Evolutionary conservation across 2,329 filamentous ascomycete genomes (phyloP).

Genomic region (Neobulgaria alba): DNA sequence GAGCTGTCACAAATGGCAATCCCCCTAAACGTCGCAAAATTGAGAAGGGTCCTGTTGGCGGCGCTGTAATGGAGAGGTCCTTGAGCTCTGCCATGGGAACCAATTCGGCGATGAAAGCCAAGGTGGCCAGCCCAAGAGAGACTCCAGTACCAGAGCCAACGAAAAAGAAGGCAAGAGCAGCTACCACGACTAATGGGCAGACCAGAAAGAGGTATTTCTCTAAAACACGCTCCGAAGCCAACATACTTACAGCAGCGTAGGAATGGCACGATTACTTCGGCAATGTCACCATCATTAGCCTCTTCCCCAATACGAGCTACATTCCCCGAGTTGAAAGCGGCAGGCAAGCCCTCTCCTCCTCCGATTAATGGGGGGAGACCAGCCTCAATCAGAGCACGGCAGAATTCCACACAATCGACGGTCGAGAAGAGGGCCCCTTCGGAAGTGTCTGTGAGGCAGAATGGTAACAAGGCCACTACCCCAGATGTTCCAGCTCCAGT

Average conservation of each 20-base stretch:
- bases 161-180: conserved; percentile 65
- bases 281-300: conserved; percentile 60
- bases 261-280: conserved; percentile 39
- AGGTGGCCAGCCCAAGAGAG: conserved; percentile 56
- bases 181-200: conserved; percentile 52
- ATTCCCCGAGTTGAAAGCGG: conserved; percentile 53
- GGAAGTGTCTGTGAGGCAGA: conserved; percentile 53
- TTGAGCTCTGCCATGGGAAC: conserved; percentile 48
- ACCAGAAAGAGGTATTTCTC: conserved; percentile 64
- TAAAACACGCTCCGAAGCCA: not conserved
- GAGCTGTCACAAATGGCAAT: conserved; percentile 39
- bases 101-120: conserved; percentile 43
- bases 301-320: conserved; percentile 66
- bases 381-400: conserved; percentile 61
- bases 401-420: conserved; percentile 60
- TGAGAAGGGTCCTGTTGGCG: conserved; percentile 52
- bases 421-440: conserved; percentile 52
- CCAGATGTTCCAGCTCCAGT: conserved; percentile 26
- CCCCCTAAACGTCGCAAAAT: conserved; percentile 73
- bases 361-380: conserved; percentile 50
- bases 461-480: conserved; percentile 35
- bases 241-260: conserved; percentile 24
- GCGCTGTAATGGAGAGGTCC: conserved; percentile 56
- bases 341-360: conserved; percentile 48
- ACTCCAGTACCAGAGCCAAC: conserved; percentile 56